Evolutionary conservation across 805 yeast genomes (phyloP), one percentile per base, ranked within the genome.

Genomic region (Pichia gijzeniarum): DNA sequence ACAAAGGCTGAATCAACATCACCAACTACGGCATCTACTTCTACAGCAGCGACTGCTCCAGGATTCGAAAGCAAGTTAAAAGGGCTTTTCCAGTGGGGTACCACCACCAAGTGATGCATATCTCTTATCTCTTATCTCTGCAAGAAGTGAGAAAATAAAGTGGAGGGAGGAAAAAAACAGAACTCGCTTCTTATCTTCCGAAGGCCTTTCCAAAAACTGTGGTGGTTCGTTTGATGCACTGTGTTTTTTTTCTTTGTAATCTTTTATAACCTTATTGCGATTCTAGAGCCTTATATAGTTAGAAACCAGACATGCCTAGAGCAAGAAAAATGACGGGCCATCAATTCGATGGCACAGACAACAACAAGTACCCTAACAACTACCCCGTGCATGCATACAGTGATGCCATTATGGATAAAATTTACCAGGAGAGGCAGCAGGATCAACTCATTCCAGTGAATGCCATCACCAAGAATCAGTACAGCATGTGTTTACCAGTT

Each of bases 401-500:
- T 3, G n/a, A 38, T 1, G 52, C 48, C 16, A 36, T 53, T 4
- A 19, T 30, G 18, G 31, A 46, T 1, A 37, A 41, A 37, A 50
- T 56, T 5, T 57, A 61, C 0, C 37, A 18, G 14, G 8, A 39
- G 40, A 60, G 57, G 32, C 60, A 57, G 47, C 43, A 46, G 17
- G 43, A 48, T 3, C 43, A 53, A 21, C 46, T 62, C 5, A 63
- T 66, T 6, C 30, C 40, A 20, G 21, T 28, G 3, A 38, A 42
- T 4, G 10, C 44, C 17, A 62, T 64, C 21, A 40, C 49, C 13
- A 59, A 55, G 40, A 72, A 75, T 55, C 78, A 78, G 53, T 85
- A 85, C 58, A 80, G 86, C 10, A 84, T 93, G 3, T 71, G 82
- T 5, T 83, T 31, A 88, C 82, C 57, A 80, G 79, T n/a, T 16